Evolutionary conservation across 257 asterid genomes (phyloP).

Genomic region (Primulina huaijiensis): DNA sequence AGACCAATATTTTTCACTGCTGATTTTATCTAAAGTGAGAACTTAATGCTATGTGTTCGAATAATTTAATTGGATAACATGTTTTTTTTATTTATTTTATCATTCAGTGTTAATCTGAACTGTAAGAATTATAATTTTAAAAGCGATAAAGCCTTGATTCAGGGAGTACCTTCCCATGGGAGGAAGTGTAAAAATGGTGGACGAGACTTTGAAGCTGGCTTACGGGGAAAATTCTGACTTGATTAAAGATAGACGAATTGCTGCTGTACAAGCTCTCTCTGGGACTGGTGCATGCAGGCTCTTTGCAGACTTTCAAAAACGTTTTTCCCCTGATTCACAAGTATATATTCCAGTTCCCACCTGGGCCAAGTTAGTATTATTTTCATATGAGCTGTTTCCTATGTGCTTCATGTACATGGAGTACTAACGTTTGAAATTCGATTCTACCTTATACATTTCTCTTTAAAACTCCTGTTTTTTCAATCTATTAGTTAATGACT

Average conservation of each 20-base stretch:
- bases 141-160: slow-evolving; percentile 23
- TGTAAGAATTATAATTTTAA: slow-evolving; percentile 10
- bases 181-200: slow-evolving; percentile 78
- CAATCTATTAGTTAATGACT: slow-evolving; percentile 18
- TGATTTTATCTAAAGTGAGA: too few species aligned
- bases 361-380: slow-evolving; percentile 82
- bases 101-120: slow-evolving; percentile 15
- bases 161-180: slow-evolving; percentile 99
- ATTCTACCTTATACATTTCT: background rate
- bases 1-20: too few species aligned
- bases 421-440: background rate
- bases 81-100: background rate
- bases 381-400: slow-evolving; percentile 1
- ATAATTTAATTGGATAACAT: too few species aligned
- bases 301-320: slow-evolving; percentile 93
- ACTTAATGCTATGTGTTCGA: too few species aligned
- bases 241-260: slow-evolving; percentile 75
- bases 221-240: slow-evolving; percentile 85
- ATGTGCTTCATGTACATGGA: slow-evolving; percentile 6
- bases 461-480: slow-evolving; percentile 1
- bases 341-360: slow-evolving; percentile 91
- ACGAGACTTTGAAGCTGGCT: slow-evolving; percentile 87
- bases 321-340: slow-evolving; percentile 83
- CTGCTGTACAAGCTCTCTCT: slow-evolving; percentile 92
- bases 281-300: slow-evolving; percentile 98